Evolutionary conservation across 306 rosid species (phyloP).

Genomic region (Citrullus amarus): DNA sequence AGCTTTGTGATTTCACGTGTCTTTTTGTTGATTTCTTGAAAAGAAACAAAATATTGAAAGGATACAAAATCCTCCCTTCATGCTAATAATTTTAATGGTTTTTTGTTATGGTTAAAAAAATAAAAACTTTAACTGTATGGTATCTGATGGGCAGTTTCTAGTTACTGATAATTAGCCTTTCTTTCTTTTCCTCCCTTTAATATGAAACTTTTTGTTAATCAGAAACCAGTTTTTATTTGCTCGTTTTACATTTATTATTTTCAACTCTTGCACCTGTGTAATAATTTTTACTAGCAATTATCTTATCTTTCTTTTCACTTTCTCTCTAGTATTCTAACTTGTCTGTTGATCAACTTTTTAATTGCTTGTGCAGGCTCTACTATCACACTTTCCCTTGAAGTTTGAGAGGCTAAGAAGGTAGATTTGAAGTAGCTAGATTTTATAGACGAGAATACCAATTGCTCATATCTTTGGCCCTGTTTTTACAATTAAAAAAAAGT

Average conservation of each 20-base stretch:
- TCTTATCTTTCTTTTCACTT: not conserved
- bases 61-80: not conserved
- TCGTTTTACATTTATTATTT: not conserved
- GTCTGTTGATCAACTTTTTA: not conserved
- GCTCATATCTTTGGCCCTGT: not conserved
- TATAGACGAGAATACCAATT: not conserved
- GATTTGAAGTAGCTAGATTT: not conserved
- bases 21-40: not conserved
- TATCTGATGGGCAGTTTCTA: not conserved
- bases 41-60: not conserved
- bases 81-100: not conserved
- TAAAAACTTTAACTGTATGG: not conserved
- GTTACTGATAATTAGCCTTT: not conserved
- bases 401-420: conserved; percentile 64
- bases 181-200: not conserved
- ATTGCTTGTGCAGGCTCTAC: conserved; percentile 52
- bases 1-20: not conserved
- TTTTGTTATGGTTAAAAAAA: not conserved
- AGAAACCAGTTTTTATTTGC: not conserved
- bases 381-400: conserved; percentile 56
- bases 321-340: not conserved
- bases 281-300: not conserved
- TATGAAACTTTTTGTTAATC: not conserved
- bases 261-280: not conserved
- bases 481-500: not conserved